A percentile compares a stretch with the other conserved stretches of the same genome.
Evolutionary conservation across 176 grass and related monocot species (phyloP).

Genomic region (Avena eriantha): DNA sequence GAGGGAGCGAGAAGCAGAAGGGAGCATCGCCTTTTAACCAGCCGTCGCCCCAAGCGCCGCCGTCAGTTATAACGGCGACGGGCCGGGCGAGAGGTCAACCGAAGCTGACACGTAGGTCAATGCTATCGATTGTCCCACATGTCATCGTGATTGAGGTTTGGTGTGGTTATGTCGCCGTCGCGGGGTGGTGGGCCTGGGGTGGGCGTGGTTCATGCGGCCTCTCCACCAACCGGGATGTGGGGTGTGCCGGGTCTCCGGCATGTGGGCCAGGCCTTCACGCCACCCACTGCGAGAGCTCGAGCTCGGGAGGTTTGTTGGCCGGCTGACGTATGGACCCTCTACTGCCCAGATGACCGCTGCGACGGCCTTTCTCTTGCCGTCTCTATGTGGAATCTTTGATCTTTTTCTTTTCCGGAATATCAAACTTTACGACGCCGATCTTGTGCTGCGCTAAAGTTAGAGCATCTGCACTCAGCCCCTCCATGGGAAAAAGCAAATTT

Average conservation of each 20-base stretch:
- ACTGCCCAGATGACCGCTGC: neutral
- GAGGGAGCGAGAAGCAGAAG: neutral
- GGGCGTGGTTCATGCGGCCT: slow-evolving; percentile 51
- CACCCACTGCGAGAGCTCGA: neutral
- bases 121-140: accelerated
- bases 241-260: neutral
- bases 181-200: neutral
- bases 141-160: neutral
- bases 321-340: neutral
- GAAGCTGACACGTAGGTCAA: neutral
- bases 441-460: too few species aligned
- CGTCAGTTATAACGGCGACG: neutral
- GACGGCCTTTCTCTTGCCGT: slow-evolving; percentile 12
- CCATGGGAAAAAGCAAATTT: too few species aligned
- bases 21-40: neutral
- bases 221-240: neutral
- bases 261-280: neutral
- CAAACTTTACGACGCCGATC: too few species aligned
- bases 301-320: neutral
- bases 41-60: neutral
- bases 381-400: too few species aligned
- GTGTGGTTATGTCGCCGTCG: neutral
- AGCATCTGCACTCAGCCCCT: too few species aligned
- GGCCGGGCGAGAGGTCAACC: neutral
- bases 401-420: too few species aligned